Base-by-base conservation (phyloP, 2,329 filamentous ascomycete genomes). In the Daldinia sp. region DNA sequence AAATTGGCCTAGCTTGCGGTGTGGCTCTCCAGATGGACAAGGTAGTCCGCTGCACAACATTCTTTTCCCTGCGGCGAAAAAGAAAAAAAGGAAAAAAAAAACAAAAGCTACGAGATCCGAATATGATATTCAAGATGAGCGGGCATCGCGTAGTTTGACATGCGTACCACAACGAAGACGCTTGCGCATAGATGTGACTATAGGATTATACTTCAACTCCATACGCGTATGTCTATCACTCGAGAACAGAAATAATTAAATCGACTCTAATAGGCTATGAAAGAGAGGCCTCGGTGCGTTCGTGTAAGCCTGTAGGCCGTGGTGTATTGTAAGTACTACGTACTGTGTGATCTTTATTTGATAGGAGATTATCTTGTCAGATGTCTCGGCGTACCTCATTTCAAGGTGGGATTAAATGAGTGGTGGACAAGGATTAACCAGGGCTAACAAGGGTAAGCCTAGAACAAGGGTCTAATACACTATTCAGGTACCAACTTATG, bases 321-420 rank as follows among this genome's bases (percentile, higher is more conserved):
- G n/a, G n/a, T 13, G 9, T 19, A 23, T 23, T 27, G 39, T 21
- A 43, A 25, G 8, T 23, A 13, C 21, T 23, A 13, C 21, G 19
- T 43, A 43, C 19, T 13, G 39, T 43, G 19, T 43, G 9, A 45
- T 48, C 47, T 49, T 41, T 35, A 54, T 41, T 43, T 17, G 35
- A 50, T 56, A 39, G 61, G 39, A 45, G 11, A 45, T 45, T 45
- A 45, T 45, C 39, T 45, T 21, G 13, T 23, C n/a, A 45, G 34
- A 51, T 64, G 58, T 64, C 62, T 64, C 58, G 58, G 62, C 48
- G 23, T 49, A 34, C 45, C 34, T 50, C 35, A 51, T 62, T 51
- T 55, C 43, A 39, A 62, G 47, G 50, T 37, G 47, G 41, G 47
- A 32, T 30, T 48, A 19, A 27, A 45, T 45, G 49, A 51, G 35